Evolutionary conservation across 2,329 filamentous ascomycete species (phyloP).

Genomic region (Venturia oleaginea): DNA sequence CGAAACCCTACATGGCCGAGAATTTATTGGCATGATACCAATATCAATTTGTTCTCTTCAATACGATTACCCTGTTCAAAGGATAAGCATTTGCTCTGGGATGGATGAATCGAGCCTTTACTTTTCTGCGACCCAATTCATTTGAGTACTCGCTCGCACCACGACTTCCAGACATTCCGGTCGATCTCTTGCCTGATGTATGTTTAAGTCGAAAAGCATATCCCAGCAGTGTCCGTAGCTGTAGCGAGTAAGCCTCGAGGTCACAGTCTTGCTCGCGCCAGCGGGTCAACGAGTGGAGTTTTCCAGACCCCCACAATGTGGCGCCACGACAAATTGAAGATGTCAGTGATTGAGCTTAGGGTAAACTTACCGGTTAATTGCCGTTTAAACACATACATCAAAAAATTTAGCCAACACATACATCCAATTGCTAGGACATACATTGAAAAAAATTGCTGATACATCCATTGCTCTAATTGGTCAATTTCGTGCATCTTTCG

Average conservation of each 20-base stretch:
- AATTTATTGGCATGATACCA: not conserved
- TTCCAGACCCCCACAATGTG: conserved; percentile 16
- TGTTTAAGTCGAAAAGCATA: not conserved
- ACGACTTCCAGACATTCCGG: not conserved
- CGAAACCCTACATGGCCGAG: not conserved
- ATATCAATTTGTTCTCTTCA: not conserved
- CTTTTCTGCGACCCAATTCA: not conserved
- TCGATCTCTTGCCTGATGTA: not conserved
- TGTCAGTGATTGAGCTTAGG: no score
- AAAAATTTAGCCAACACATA: no score
- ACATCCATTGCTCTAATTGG: no score
- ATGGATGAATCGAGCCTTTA: not conserved
- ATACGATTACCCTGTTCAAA: not conserved
- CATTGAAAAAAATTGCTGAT: no score
- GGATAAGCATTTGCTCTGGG: not conserved
- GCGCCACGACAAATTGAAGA: conserved; percentile 17
- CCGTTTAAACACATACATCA: no score
- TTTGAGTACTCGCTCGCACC: not conserved
- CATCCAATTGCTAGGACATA: no score
- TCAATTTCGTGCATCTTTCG: no score
- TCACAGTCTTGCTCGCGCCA: not conserved
- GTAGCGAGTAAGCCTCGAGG: not conserved
- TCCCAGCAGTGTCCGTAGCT: not conserved
- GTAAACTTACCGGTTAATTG: no score
- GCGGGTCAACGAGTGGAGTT: not conserved